These are phyloP conservation scores for Mesembryanthemum crystallinum DNA, from an alignment of 148 eudicot species.

Conservation along the genomic window DNA sequence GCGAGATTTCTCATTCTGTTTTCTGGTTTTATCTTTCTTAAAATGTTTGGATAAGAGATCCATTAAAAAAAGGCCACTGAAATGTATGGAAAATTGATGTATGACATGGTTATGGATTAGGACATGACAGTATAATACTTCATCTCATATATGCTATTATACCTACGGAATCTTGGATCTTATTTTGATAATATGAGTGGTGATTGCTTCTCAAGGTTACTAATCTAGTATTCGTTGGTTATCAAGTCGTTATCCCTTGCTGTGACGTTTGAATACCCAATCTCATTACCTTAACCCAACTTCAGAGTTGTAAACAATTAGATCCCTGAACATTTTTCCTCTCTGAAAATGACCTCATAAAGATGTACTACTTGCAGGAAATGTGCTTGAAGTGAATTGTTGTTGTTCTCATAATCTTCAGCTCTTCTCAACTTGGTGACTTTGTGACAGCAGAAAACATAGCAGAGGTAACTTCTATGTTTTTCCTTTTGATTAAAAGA, in stretches of 20 bases:
- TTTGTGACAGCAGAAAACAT: background rate
- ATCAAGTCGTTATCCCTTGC: background rate
- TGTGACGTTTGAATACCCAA: background rate
- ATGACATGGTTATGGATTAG: background rate
- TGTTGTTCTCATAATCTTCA: background rate
- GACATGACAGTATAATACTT: background rate
- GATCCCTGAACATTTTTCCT: background rate
- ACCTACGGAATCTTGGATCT: no score
- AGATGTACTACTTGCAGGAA: constrained; percentile 3
- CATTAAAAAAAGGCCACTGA: no score
- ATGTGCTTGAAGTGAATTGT: background rate
- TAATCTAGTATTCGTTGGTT: background rate
- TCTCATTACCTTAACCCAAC: background rate
- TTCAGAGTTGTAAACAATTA: background rate
- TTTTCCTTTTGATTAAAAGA: no score
- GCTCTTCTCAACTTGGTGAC: background rate
- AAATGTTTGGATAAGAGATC: no score
- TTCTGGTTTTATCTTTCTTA: background rate
- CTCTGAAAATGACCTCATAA: constrained; percentile 8
- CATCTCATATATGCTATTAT: background rate
- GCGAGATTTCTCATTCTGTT: background rate
- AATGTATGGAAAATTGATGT: background rate
- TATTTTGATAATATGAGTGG: background rate
- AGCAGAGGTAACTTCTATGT: constrained; percentile 16
- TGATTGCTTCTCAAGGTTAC: background rate